Base-by-base conservation (phyloP, 2,329 filamentous ascomycete genomes). In the Paracamarosporium sp. region DNA sequence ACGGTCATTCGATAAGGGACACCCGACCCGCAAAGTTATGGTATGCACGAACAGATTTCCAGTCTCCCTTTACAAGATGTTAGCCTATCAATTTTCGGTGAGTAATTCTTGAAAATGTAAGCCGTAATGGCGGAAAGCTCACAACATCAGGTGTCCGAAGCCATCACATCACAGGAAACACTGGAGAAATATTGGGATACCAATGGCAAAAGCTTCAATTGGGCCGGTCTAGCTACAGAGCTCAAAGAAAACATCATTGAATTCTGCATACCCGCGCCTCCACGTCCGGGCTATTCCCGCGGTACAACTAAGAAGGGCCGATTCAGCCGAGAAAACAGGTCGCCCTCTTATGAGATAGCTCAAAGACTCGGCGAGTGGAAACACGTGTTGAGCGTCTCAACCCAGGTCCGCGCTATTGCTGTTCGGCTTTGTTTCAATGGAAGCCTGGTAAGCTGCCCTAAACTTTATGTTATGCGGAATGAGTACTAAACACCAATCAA, bases 201-300 rank as follows among this genome's bases (percentile, higher is more conserved):
- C 1, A 75, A 72, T n/a, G 62, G 64, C 3, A 62, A 62, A n/a
- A 31, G 5, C 1, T 72, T 73, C 62, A 60, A 70, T 11, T 75
- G 70, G 71, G 35, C 17, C 0, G 41, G 8, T 1, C 50, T 74
- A 1, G 64, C 72, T 0, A 70, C 60, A 0, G 71, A 75, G 24
- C 30, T 74, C 0, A 74, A 74, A 33, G 65, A 69, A 28, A 44
- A 59, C 12, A 51, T 73, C 25, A 31, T 74, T 1, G 48, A 61
- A 4, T 65, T 55, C 40, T 71, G 67, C 12, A 55, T 72, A 36
- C 43, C 59, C 20, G 56, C 43, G 4, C 52, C 50, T 11, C 50
- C 43, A 22, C 15, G 12, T 8, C 50, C 47, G 12, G 25, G 48
- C 9, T 46, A 53, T 22, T 38, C 30, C 15, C 31, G 57, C 7